Evolutionary conservation across 2,329 filamentous ascomycete genomes (phyloP), one percentile per base, ranked within the genome.

Genomic region (Arthrobotrys conoides): DNA sequence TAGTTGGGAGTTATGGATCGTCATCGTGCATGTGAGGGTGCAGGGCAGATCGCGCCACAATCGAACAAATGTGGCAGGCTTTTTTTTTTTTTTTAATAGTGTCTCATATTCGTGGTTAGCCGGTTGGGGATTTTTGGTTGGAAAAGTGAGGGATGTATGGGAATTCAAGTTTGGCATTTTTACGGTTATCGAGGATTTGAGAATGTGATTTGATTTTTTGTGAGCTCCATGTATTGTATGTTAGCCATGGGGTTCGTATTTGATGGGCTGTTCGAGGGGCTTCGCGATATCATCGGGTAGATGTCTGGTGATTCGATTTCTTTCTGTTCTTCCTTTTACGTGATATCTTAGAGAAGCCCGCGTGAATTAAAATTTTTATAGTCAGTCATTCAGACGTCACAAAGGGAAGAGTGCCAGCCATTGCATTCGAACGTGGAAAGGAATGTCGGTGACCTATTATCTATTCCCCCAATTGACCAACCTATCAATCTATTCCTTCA

Each of bases 31-130:
- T 33, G 65, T 67, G 65, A 48, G 33, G 0, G 33, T 46, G 36
- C 65, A 69, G 36, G 57, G 57, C 36, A 24, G 46, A 41, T 63
- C 41, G 41, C 44, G 55, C 67, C 41, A 71, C 44, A n/a, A 61
- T 51, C 67, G 48, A 49, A 24, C 22, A 55, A 27, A 63, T 41
- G 44, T 61, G 53, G 55, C 44, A 51, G 41, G 67, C 53, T 16
- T 44, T 41, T 44, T 22, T 44, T 18, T n/a, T n/a, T n/a, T n/a
- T n/a, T n/a, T n/a, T n/a, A n/a, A n/a, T 46, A 46, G n/a, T 44
- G 36, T 61, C 33, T 61, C 57, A 27, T 20, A 27, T n/a, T 44
- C 12, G 33, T 27, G 55, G 36, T 24, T 61, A 20, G n/a, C 6
- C 27, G 27, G 27, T 30, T 30, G 27, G 8, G 30, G 2, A 44